phyloP scores from a whole-genome alignment of 2,329 filamentous ascomycete species.

The Colletotrichum lindemuthianum region DNA sequence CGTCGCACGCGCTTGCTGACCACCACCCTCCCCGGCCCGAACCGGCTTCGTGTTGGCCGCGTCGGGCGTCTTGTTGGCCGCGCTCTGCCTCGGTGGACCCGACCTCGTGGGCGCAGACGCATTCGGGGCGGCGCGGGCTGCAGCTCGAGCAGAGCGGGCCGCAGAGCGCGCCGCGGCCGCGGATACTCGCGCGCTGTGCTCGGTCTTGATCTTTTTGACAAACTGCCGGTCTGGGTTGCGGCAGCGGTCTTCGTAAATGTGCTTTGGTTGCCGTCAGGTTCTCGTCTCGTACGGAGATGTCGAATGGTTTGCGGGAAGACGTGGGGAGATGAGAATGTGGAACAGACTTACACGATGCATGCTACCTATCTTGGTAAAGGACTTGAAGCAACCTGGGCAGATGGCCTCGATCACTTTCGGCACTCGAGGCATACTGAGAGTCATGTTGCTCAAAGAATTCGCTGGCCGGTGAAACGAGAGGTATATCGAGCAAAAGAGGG shows the following conservation, averaged over 20 bases:
- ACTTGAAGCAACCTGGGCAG: constrained; percentile 24
- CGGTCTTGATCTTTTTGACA: constrained; percentile 18
- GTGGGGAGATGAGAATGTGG: too few species aligned
- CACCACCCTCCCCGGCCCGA: too few species aligned
- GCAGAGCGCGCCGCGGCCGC: constrained; percentile 18
- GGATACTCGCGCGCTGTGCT: constrained; percentile 20
- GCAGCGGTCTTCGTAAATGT: constrained; percentile 24
- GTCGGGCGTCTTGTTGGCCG: background rate
- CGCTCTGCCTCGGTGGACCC: background rate
- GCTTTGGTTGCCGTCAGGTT: background rate
- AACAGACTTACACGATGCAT: constrained; percentile 21
- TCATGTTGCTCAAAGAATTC: background rate
- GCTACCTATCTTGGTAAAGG: constrained; percentile 23
- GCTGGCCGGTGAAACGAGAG: too few species aligned
- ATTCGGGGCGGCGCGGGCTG: constrained; percentile 6
- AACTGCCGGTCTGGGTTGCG: constrained; percentile 17
- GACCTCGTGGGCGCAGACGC: background rate
- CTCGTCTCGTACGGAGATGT: too few species aligned
- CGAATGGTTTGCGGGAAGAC: background rate
- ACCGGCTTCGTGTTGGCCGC: too few species aligned
- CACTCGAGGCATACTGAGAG: constrained; percentile 1
- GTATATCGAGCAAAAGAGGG: too few species aligned
- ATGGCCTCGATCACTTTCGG: constrained; percentile 24
- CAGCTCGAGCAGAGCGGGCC: constrained; percentile 8
- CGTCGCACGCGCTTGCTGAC: too few species aligned